phyloP scores from a whole-genome alignment of 176 grass and related monocot species.

The Leersia perrieri region DNA sequence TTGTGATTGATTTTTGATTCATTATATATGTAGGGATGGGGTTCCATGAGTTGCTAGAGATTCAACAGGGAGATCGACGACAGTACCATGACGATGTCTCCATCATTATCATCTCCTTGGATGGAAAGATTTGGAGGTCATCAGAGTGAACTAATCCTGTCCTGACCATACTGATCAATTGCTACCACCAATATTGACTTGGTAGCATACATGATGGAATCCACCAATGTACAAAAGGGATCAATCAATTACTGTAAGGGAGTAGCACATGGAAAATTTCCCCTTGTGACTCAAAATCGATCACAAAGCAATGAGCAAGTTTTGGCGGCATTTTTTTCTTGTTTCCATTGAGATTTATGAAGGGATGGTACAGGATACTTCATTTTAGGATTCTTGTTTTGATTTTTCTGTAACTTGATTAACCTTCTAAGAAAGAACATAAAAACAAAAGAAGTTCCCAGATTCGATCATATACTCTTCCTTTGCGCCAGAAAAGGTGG shows the following conservation, averaged over 20 bases:
- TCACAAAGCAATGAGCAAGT: neutral
- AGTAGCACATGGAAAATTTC: neutral
- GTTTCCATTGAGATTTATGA: neutral
- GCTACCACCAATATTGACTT: neutral
- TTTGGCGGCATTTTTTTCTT: constrained; percentile 14
- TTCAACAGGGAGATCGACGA: constrained; percentile 63
- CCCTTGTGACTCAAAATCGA: neutral
- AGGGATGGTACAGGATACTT: neutral
- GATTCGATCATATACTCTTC: too few species aligned
- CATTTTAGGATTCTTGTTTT: neutral
- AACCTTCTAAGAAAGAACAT: neutral
- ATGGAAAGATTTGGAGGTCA: constrained; percentile 81
- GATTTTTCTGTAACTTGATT: neutral
- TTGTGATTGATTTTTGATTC: neutral
- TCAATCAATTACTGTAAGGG: neutral
- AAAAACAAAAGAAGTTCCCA: neutral
- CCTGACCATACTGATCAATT: neutral
- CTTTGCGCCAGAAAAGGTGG: too few species aligned
- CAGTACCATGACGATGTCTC: constrained; percentile 83
- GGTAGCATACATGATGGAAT: neutral
- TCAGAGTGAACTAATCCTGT: constrained; percentile 2
- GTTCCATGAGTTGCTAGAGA: constrained; percentile 65
- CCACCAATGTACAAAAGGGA: neutral
- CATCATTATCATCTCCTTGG: constrained; percentile 80
- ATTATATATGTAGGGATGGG: constrained; percentile 47